Conservation (phyloP, 257 asterid species). For the Lithospermum erythrorhizon region DNA sequence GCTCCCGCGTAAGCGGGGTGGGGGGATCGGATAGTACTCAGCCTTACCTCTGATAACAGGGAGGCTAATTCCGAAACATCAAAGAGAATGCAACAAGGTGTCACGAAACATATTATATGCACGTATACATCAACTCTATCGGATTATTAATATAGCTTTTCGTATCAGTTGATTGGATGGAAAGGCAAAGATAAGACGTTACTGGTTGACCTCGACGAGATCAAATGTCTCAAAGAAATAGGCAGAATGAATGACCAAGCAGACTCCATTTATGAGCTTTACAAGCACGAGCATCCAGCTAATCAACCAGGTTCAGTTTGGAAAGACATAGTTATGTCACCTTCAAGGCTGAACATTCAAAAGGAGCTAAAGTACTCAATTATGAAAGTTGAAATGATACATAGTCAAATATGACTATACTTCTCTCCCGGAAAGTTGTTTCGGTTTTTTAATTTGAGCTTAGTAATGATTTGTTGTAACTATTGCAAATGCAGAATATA, state of each 20-base stretch:
- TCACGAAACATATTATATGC: too few relatives aligned
- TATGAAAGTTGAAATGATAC: conserved; percentile 39
- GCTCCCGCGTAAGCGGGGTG: too few relatives aligned
- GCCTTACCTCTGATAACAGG: too few relatives aligned
- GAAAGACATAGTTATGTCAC: conserved; percentile 91
- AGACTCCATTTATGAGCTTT: conserved; percentile 64
- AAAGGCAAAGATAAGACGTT: conserved; percentile 77
- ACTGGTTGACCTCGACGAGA: conserved; percentile 90
- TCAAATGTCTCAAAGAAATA: conserved; percentile 37
- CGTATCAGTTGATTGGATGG: conserved; percentile 77
- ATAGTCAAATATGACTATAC: background rate
- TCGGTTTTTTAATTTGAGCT: background rate
- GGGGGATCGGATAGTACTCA: too few relatives aligned
- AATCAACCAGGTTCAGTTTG: conserved; percentile 69
- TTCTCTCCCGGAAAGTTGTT: background rate
- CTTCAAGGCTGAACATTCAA: conserved; percentile 85
- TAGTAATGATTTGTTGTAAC: background rate
- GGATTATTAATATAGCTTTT: background rate
- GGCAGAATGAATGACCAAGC: conserved; percentile 58
- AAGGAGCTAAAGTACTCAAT: conserved; percentile 83
- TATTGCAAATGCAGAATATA: too few relatives aligned
- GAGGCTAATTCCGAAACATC: too few relatives aligned
- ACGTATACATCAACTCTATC: background rate
- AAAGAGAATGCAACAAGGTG: too few relatives aligned
- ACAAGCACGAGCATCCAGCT: conserved; percentile 60